Evolutionary conservation across 1,284 basidiomycete species (phyloP).

Genomic region (Boletus subluridellus): DNA sequence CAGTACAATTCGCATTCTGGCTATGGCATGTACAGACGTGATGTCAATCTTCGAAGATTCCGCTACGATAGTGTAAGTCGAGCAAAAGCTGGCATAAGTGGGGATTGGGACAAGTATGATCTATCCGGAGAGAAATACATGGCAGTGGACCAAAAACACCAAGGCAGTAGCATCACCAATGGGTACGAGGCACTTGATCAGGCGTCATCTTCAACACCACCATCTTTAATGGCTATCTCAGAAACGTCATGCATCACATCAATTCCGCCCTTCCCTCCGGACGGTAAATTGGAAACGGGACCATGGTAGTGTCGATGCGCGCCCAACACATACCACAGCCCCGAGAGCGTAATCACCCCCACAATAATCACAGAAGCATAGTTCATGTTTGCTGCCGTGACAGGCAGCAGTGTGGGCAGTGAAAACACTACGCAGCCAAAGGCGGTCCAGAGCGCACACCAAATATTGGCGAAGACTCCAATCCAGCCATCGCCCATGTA

Average conservation of each 20-base stretch:
- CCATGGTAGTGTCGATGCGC: slow-evolving; percentile 31
- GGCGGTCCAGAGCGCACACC: slow-evolving; percentile 67
- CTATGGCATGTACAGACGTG: neutral
- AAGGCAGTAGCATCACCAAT: neutral
- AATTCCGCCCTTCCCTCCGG: neutral
- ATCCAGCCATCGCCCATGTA: slow-evolving; percentile 74
- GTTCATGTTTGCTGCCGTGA: slow-evolving; percentile 73
- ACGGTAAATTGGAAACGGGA: slow-evolving; percentile 24
- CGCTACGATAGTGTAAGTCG: neutral
- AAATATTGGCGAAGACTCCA: slow-evolving; percentile 61
- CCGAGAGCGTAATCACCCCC: slow-evolving; percentile 28
- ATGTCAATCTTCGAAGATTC: neutral
- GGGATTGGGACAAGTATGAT: neutral
- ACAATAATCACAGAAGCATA: slow-evolving; percentile 53
- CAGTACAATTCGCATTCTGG: neutral
- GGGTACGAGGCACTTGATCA: neutral
- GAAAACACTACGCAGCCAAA: slow-evolving; percentile 72
- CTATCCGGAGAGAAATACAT: neutral
- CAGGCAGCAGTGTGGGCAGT: slow-evolving; percentile 67
- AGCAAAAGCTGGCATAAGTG: neutral
- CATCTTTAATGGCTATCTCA: slow-evolving; percentile 2
- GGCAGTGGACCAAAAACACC: neutral
- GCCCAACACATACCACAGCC: slow-evolving; percentile 23
- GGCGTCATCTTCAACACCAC: neutral
- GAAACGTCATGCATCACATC: neutral